These are phyloP conservation scores for Hyaloperonospora arabidopsidis DNA, from an alignment of 352 stramenopile genomes.

Conservation along the genomic window DNA sequence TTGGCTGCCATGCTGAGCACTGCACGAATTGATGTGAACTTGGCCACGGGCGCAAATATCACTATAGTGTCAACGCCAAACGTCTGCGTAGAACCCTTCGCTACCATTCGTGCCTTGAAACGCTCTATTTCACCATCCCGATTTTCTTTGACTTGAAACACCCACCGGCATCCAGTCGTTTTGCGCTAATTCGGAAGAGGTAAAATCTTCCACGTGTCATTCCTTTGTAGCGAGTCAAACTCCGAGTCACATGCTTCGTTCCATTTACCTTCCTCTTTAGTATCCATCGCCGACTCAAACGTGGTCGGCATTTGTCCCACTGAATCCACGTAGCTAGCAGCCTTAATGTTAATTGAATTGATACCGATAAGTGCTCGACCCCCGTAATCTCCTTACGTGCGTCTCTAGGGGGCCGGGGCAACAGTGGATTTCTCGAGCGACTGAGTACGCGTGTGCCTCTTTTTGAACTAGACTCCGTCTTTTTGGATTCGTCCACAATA, in stretches of 20 bases:
- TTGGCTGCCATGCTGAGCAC: not conserved
- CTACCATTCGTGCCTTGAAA: not conserved
- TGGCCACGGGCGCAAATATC: not conserved
- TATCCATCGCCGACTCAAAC: constrained; percentile 14
- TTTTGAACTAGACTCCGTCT: not conserved
- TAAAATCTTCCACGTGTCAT: constrained; percentile 2
- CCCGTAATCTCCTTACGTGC: not conserved
- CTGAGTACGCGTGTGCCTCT: not conserved
- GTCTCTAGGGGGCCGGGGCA: not conserved
- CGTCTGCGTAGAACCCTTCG: not conserved
- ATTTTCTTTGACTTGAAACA: no score
- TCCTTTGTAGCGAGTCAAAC: not conserved
- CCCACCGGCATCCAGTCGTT: constrained; percentile 7
- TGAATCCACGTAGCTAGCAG: constrained; percentile 17
- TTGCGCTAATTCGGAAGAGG: not conserved
- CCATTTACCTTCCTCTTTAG: constrained; percentile 10
- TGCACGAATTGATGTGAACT: not conserved
- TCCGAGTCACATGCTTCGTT: constrained; percentile 8
- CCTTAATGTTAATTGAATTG: no score
- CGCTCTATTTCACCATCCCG: not conserved
- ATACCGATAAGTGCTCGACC: no score
- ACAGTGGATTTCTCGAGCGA: not conserved
- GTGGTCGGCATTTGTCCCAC: constrained; percentile 19
- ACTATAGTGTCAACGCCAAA: not conserved
- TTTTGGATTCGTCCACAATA: not conserved